Conservation (phyloP, 768 basidiomycete species). For the Trametes sanguinea region DNA sequence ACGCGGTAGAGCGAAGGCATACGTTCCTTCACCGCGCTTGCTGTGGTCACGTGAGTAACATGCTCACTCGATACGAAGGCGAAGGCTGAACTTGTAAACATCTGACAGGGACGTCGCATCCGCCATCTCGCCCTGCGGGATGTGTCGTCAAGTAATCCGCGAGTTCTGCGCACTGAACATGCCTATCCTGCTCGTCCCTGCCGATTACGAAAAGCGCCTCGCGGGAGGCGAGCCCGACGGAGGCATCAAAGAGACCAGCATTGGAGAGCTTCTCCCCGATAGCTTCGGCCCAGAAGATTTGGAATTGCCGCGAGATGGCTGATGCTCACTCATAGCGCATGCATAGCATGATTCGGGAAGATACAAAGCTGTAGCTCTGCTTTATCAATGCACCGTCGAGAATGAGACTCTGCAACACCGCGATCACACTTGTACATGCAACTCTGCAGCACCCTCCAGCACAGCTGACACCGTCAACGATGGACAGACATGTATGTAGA, state of each 20-base stretch:
- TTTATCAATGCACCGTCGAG: too few species aligned
- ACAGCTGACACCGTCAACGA: too few species aligned
- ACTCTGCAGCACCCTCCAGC: too few species aligned
- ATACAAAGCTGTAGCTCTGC: too few species aligned
- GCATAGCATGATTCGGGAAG: too few species aligned
- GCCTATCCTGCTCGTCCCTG: constrained; percentile 72
- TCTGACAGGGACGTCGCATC: constrained; percentile 62
- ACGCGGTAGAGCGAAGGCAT: constrained; percentile 72
- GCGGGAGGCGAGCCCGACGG: constrained; percentile 47
- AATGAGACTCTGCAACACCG: too few species aligned
- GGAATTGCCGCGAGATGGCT: constrained; percentile 42
- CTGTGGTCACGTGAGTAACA: constrained; percentile 69
- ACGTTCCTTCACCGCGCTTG: constrained; percentile 69
- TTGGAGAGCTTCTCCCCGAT: constrained; percentile 76
- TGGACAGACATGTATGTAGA: too few species aligned
- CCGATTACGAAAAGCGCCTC: constrained; percentile 51
- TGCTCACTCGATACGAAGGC: neutral
- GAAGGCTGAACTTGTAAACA: neutral
- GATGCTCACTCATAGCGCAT: neutral
- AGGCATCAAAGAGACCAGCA: constrained; percentile 59
- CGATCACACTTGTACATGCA: too few species aligned
- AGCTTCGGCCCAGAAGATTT: constrained; percentile 90
- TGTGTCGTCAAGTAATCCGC: constrained; percentile 88
- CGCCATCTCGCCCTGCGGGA: constrained; percentile 84
- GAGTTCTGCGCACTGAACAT: constrained; percentile 80